Evolutionary conservation across 768 basidiomycete species (phyloP).

Genomic region (Calvatia gigantea): DNA sequence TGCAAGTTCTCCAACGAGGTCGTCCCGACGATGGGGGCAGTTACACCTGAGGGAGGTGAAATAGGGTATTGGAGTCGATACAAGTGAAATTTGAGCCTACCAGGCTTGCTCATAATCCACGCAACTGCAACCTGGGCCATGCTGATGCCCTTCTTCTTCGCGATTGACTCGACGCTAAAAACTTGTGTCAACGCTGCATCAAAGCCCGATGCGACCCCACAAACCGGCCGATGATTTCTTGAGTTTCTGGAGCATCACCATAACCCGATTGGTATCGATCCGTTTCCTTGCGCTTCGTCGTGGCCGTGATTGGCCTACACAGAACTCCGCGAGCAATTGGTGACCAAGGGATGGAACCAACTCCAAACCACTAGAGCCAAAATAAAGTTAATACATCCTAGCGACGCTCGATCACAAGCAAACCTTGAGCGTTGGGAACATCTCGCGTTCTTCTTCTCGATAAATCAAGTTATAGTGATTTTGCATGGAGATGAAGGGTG

Average conservation of each 20-base stretch:
- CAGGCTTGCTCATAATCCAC: constrained; percentile 44
- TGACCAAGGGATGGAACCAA: constrained; percentile 58
- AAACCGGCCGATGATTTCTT: constrained; percentile 37
- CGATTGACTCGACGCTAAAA: constrained; percentile 48
- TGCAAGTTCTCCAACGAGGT: constrained; percentile 46
- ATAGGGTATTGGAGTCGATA: no score
- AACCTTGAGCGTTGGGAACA: constrained; percentile 57
- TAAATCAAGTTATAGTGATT: constrained; percentile 60
- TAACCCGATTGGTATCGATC: constrained; percentile 28
- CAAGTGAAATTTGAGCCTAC: constrained; percentile 20
- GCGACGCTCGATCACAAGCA: background rate
- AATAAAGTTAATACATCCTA: background rate
- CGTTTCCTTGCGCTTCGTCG: constrained; percentile 35
- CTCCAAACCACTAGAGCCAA: constrained; percentile 39
- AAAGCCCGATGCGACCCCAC: background rate
- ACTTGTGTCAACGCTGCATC: background rate
- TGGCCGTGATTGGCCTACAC: constrained; percentile 37
- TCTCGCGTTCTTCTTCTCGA: constrained; percentile 61
- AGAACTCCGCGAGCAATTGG: constrained; percentile 52
- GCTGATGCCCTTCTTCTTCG: constrained; percentile 43
- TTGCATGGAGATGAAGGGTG: constrained; percentile 66
- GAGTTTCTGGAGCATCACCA: constrained; percentile 19
- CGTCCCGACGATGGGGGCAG: constrained; percentile 56
- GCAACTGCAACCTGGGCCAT: constrained; percentile 58
- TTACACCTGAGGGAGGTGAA: constrained; percentile 28